Conservation (phyloP, 129 eudicot genomes). For the Flaveria linearis region DNA sequence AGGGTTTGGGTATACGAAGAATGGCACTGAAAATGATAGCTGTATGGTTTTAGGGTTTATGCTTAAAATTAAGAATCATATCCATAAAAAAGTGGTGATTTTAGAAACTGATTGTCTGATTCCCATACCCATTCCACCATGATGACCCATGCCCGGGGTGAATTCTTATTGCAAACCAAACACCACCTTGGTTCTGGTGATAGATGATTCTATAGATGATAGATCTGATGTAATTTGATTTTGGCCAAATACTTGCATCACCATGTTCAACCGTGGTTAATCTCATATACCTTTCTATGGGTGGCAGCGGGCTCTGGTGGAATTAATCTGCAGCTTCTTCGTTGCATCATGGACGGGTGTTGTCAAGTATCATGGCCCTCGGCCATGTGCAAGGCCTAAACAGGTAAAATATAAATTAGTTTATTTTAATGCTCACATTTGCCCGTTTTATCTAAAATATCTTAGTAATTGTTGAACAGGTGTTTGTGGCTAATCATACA, state of each 20-base stretch:
- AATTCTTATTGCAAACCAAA: not conserved
- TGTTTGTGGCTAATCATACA: conserved; percentile 97
- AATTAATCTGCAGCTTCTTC: conserved; percentile 92
- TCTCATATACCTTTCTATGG: not conserved
- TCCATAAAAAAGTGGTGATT: not conserved
- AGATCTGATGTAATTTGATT: conserved; percentile 6
- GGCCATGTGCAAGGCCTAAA: conserved; percentile 91
- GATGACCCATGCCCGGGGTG: not conserved
- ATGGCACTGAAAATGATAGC: not conserved
- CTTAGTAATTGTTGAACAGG: conserved; percentile 47
- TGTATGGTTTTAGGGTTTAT: not conserved
- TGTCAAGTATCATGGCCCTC: conserved; percentile 95
- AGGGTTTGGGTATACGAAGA: not conserved
- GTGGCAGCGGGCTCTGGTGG: conserved; percentile 80
- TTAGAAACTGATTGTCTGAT: not conserved
- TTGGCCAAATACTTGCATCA: conserved; percentile 22
- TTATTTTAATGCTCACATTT: conserved; percentile 16
- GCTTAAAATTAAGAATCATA: not conserved
- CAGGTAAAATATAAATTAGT: conserved; percentile 50
- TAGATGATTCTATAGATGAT: not conserved
- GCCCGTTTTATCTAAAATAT: conserved; percentile 1
- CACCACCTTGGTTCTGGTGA: not conserved
- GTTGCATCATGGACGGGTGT: conserved; percentile 99
- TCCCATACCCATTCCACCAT: not conserved
- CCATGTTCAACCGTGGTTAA: not conserved